Base-by-base conservation (phyloP, 176 grass and related monocot genomes). In the Oryza glumipatula region DNA sequence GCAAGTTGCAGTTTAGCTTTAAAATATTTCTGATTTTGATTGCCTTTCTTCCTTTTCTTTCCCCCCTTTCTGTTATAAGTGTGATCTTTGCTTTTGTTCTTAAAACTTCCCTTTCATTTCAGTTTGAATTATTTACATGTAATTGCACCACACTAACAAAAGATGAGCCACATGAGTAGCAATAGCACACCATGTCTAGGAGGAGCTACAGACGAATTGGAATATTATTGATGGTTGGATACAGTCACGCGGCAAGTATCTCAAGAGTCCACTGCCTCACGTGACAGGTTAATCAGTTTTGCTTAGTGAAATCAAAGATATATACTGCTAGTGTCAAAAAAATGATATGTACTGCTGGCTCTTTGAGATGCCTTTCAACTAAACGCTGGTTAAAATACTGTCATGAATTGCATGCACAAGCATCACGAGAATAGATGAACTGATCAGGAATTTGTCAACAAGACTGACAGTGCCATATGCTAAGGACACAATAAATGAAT, bases 251-350 rank as follows among this genome's bases (percentile, higher is more conserved):
- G 80, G 73, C 74, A 82, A 75, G 82, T 74, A 83, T 85, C 77
- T 67, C 54, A 60, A 90, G 65, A 76, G 82, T 90, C 74, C 85
- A 88, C 91, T 51, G 46, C 76, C 85, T 88, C 91, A 93, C 88
- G 88, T 93, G 88, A 86, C 61, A 2, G 3, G 48, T 79, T 68
- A 74, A 85, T 89, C 28, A 61, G 76, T 68, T 89, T 92, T 43
- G 22, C 39, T 84, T 76, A 77, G 52, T 48, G 41, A 65, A 87
- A 80, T 76, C 52, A 39, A 67, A 73, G 45, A 56, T 69, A 63
- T 56, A 68, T 45, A 61, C 7, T 41, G 39, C 39, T 41, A 41
- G 39, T 41, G 39, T 41, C 0, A 41, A 41, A 41, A 36, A 41
- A 41, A 56, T 73, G 33, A 58, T 54, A 64, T 58, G 60, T 45